These are phyloP conservation scores for Paraglomus brasilianum DNA, from an alignment of 192 early-diverging fungal species.

Conservation along the genomic window DNA sequence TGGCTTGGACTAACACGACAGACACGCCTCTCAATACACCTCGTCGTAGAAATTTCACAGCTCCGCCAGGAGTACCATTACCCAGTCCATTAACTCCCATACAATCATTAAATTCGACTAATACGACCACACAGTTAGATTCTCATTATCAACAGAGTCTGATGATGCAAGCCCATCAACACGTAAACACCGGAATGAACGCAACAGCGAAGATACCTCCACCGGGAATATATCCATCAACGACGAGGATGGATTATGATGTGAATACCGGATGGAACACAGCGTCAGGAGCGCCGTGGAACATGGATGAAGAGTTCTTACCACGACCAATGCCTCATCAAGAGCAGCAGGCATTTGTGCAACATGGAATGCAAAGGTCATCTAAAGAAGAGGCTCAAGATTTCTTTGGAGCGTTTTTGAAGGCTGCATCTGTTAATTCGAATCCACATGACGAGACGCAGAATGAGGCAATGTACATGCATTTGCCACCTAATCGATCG, in stretches of 20 bases:
- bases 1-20: slow-evolving; percentile 30
- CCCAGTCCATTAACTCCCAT: slow-evolving; percentile 28
- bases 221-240: slow-evolving; percentile 41
- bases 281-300: slow-evolving; percentile 25
- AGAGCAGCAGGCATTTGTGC: slow-evolving; percentile 30
- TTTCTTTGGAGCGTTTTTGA: slow-evolving; percentile 61
- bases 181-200: neutral
- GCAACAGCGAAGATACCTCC: slow-evolving; percentile 45
- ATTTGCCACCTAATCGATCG: slow-evolving; percentile 21
- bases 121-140: slow-evolving; percentile 5
- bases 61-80: slow-evolving; percentile 31
- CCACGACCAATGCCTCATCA: slow-evolving; percentile 30
- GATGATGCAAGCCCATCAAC: slow-evolving; percentile 29
- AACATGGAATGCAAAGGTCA: neutral
- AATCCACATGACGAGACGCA: slow-evolving; percentile 29
- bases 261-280: slow-evolving; percentile 23
- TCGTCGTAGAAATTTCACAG: slow-evolving; percentile 27
- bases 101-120: slow-evolving; percentile 17
- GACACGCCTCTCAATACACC: slow-evolving; percentile 29
- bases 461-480: neutral
- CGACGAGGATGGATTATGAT: slow-evolving; percentile 22
- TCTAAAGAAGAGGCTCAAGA: slow-evolving; percentile 49
- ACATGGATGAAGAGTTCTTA: slow-evolving; percentile 25
- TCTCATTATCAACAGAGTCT: slow-evolving; percentile 31
- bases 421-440: slow-evolving; percentile 46